Base-by-base conservation (phyloP, 1,139 yeast species). In the Geotrichum restrictum region DNA sequence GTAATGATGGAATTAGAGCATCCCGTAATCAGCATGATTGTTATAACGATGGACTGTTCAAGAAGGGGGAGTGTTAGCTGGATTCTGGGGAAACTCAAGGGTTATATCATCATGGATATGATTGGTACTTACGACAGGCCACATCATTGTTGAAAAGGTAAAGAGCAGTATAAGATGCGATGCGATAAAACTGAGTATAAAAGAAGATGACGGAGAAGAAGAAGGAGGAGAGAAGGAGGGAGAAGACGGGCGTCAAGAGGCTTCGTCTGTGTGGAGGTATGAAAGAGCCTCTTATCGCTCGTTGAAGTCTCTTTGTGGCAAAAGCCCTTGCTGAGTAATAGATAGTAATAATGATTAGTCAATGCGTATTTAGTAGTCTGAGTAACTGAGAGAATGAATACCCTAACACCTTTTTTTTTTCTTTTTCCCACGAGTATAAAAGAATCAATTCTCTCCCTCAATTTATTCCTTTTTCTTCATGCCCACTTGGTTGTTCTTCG, bases 1-100 rank as follows among this genome's bases (percentile, higher is more conserved):
- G 93, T 84, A 60, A 85, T 76, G 48, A 87, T 72, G 11, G 94
- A 84, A 70, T 86, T 86, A 58, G 82, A 70, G 52, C 88, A 82
- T 4, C 94, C 95, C 3, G 87, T 77, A n/a, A 80, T 66, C 42
- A 86, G 72, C 52, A 71, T 70, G 61, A 37, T 60, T 55, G 39
- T 19, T 11, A 29, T 19, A 13, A 29, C 24, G 33, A 27, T 40
- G 38, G 39, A 52, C 58, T 41, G 46, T 36, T 49, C 36, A 40
- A n/a, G 8, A 14, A 41, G 13, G n/a, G 10, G n/a, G 39, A 40
- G 33, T 18, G 33, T 4, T 7, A 24, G 33, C n/a, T n/a, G 13
- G 11, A 8, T 24, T 8, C 5, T 24, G 29, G 29, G 29, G 5
- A n/a, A 13, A 34, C 8, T n/a, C 18, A 16, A 16, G 37, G 37